Conservation (phyloP, 164 flowering plant species). For the Liriodendron chinense region DNA sequence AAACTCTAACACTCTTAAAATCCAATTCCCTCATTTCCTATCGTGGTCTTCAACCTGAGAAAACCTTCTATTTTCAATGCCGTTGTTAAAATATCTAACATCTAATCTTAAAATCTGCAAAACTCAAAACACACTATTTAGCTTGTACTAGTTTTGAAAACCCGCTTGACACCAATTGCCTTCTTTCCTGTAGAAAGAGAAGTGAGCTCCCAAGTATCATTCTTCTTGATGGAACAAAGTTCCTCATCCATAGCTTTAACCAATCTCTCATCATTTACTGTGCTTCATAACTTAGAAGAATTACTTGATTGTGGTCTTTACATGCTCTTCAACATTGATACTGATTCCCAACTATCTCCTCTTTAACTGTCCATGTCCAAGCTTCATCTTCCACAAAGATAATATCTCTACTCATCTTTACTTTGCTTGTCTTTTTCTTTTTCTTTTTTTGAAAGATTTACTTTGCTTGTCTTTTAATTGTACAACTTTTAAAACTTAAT, state of each 20-base stretch:
- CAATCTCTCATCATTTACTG: not conserved
- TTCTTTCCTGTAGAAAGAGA: not conserved
- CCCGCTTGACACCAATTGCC: not conserved
- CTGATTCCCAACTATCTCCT: not conserved
- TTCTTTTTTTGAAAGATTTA: not conserved
- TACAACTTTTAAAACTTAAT: not conserved
- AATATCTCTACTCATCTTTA: not conserved
- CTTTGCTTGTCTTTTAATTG: no score
- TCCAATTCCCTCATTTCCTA: no score
- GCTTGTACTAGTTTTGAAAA: not conserved
- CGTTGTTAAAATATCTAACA: no score
- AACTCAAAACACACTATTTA: not conserved
- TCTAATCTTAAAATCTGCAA: no score
- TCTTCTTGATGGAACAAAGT: constrained; percentile 3
- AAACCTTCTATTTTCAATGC: no score
- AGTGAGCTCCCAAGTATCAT: not conserved
- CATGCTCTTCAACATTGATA: not conserved
- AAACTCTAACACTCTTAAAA: no score
- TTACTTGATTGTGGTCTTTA: not conserved
- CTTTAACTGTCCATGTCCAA: not conserved
- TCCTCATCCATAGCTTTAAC: constrained; percentile 1
- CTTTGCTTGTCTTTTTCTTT: not conserved
- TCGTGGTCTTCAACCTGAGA: no score
- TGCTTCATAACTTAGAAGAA: not conserved
- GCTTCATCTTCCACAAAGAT: not conserved